Evolutionary conservation across 345 rosid species (phyloP).

Genomic region (Eucalyptus grandis): DNA sequence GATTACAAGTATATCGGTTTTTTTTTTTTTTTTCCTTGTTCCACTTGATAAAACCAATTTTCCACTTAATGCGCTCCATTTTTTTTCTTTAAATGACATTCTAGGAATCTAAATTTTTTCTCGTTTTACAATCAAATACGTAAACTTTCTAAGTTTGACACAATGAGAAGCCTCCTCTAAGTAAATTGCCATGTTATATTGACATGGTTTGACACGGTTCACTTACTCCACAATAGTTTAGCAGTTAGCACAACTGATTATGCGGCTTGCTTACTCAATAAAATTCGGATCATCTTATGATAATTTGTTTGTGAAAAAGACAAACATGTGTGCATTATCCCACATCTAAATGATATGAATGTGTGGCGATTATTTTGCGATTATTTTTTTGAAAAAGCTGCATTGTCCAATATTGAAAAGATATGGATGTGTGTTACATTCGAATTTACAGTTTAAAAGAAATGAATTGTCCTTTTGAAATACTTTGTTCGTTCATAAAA

Average conservation of each 20-base stretch:
- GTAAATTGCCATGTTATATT: too few relatives aligned
- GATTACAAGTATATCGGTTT: too few relatives aligned
- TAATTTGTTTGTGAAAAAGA: too few relatives aligned
- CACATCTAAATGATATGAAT: background rate
- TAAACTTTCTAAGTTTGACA: background rate
- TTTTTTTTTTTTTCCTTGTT: too few relatives aligned
- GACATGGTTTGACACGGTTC: background rate
- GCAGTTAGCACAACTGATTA: rapidly evolving
- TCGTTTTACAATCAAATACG: background rate
- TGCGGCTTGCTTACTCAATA: rapidly evolving
- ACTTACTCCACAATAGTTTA: rapidly evolving
- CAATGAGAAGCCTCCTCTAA: background rate
- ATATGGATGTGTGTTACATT: background rate
- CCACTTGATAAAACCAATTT: too few relatives aligned
- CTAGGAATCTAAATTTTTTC: background rate
- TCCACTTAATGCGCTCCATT: too few relatives aligned
- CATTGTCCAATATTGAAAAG: background rate
- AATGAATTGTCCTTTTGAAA: background rate
- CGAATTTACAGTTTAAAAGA: background rate
- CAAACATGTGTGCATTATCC: background rate
- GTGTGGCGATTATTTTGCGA: background rate
- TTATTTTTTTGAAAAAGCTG: too few relatives aligned
- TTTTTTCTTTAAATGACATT: too few relatives aligned
- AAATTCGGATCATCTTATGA: background rate
- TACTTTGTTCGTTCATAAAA: background rate